Percentiles rank a stretch among this genome's conserved stretches.
Evolutionary conservation across 2,329 filamentous ascomycete genomes (phyloP).

Genomic region (Parafenestella ontariensis): DNA sequence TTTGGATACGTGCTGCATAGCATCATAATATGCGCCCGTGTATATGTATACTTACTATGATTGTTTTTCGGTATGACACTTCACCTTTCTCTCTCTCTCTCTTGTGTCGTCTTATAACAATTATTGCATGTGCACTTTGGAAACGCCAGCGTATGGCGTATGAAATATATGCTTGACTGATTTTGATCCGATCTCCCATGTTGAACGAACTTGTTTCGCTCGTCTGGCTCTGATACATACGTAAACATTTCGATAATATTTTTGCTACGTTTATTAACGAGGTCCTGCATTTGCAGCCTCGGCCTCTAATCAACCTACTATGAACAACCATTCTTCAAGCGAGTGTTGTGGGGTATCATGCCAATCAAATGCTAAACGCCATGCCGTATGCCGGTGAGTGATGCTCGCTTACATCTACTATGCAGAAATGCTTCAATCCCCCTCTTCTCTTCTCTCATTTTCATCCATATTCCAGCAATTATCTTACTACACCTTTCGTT

Average conservation of each 20-base stretch:
- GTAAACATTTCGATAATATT: background rate
- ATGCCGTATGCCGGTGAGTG: background rate
- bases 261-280: background rate
- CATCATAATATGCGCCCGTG: no score
- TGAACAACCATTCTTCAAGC: background rate
- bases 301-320: background rate
- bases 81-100: no score
- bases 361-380: background rate
- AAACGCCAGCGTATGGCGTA: no score
- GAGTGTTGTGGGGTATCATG: background rate
- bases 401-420: background rate
- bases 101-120: no score
- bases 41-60: no score
- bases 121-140: no score
- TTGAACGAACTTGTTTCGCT: no score
- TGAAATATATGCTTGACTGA: no score
- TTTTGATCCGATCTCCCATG: no score
- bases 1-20: background rate
- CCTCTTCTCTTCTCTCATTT: no score
- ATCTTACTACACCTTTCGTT: slow-evolving; percentile 3
- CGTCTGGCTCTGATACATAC: no score
- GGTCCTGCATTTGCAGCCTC: background rate
- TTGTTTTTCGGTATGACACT: no score
- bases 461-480: slow-evolving; percentile 25
- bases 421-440: slow-evolving; percentile 35